Evolutionary conservation across 176 grass and related monocot species (phyloP).

Genomic region (Musa troglodytarum): DNA sequence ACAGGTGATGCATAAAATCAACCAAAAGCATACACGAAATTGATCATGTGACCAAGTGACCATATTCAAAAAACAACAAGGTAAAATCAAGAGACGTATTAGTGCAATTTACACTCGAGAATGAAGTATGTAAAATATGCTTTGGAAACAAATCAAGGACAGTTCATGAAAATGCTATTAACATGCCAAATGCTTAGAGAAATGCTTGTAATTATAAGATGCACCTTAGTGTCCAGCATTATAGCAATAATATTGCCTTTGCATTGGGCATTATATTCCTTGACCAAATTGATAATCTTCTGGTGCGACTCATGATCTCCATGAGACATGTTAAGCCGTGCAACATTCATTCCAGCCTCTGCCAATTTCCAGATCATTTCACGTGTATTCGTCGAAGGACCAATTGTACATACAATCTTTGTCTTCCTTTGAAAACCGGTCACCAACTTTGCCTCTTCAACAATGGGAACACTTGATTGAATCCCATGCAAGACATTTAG

Average conservation of each 20-base stretch:
- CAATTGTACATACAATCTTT: constrained; percentile 96
- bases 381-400: constrained; percentile 64
- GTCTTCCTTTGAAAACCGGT: constrained; percentile 45
- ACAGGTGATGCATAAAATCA: no score
- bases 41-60: no score
- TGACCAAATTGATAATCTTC: constrained; percentile 87
- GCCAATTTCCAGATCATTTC: constrained; percentile 98
- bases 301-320: constrained; percentile 89
- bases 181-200: no score
- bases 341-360: constrained; percentile 84
- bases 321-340: constrained; percentile 90
- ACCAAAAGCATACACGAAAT: no score
- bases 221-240: constrained; percentile 96
- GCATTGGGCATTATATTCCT: constrained; percentile 68
- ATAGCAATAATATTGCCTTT: constrained; percentile 70
- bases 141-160: no score
- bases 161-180: no score
- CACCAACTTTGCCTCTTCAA: not conserved
- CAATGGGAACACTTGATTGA: constrained; percentile 17
- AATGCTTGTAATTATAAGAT: not conserved
- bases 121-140: no score
- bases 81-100: no score
- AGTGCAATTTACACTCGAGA: no score
- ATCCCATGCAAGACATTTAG: constrained; percentile 4
- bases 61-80: no score